Base-by-base conservation (phyloP, 1,284 basidiomycete species). In the Puccinia polysora region DNA sequence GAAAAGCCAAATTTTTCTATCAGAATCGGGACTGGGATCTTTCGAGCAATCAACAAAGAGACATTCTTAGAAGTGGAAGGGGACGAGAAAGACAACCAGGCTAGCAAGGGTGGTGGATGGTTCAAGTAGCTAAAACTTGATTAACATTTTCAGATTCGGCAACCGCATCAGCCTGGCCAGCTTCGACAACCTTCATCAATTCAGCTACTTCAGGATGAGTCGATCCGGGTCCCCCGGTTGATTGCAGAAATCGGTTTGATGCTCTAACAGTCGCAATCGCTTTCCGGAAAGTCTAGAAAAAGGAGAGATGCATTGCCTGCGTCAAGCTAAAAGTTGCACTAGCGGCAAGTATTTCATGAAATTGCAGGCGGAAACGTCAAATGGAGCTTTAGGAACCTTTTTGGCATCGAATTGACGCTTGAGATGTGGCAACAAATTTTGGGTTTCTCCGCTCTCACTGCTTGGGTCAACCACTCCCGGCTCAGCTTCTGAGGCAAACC, bases 401-500 rank as follows among this genome's bases (percentile, higher is more conserved):
- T 70, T 70, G 25, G 67, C 67, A 70, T 70, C 67, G 20, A 70
- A 70, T 50, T 70, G 67, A 28, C 58, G 56, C 50, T 70, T 59
- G 8, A 70, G 58, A 28, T 70, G 67, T 40, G 67, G 67, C 20
- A 70, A 43, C 32, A 70, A 59, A 50, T 70, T 70, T 59, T 70
- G 67, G 1, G 58, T 70, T 60, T 70, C 67, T 18, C 67, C 67
- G 38, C 52, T 50, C 12, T 70, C 67, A 50, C 56, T 50, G 23
- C 45, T 62, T 6, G 58, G 67, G 43, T 84, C 83, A 28, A 87
- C 83, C 52, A 74, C 73, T 15, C 75, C 74, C 2, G 76, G 75
- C 18, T 74, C 77, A 47, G 43, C 59, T 52, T 77, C 77, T 36
- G 74, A 73, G 65, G 77, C 75, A 59, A 96, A 84, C 93, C 93